phyloP scores from a whole-genome alignment of 2,329 filamentous ascomycete species.

The Colletotrichum endophyticum region DNA sequence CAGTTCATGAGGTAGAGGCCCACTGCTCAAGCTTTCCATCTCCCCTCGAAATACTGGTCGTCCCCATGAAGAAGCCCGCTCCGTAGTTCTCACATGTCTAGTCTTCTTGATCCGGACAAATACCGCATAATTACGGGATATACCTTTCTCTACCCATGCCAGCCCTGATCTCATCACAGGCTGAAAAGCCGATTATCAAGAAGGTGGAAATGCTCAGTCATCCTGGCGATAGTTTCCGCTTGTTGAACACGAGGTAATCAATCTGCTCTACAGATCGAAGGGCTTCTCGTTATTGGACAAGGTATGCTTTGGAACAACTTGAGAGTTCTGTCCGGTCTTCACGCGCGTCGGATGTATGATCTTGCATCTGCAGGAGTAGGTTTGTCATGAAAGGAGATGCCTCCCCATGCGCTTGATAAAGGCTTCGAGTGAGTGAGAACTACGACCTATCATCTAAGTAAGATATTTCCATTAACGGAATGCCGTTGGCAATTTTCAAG shows the following conservation, averaged over 20 bases:
- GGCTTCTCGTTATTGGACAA: not conserved
- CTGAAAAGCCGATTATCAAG: not conserved
- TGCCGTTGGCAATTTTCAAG: not conserved
- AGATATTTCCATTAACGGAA: not conserved
- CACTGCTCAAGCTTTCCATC: not conserved
- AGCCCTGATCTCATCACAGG: not conserved
- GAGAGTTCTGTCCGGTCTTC: not conserved
- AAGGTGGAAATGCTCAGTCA: not conserved
- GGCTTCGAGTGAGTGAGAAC: not conserved
- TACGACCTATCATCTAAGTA: not conserved
- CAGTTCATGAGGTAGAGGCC: not conserved
- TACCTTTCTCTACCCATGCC: not conserved
- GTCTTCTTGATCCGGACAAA: not conserved
- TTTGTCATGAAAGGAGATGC: not conserved
- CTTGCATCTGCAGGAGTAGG: not conserved
- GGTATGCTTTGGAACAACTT: not conserved
- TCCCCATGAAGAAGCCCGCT: not conserved
- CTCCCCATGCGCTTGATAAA: not conserved
- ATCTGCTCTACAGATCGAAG: accelerated
- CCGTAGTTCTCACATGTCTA: accelerated
- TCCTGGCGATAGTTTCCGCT: not conserved
- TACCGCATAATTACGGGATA: accelerated
- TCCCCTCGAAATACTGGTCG: not conserved
- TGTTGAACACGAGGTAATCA: not conserved
- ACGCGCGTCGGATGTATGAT: not conserved